A percentile compares a stretch with the other conserved stretches of the same genome.
Conservation (phyloP, 768 basidiomycete genomes). For the Phylloporus rhodoxanthus region DNA sequence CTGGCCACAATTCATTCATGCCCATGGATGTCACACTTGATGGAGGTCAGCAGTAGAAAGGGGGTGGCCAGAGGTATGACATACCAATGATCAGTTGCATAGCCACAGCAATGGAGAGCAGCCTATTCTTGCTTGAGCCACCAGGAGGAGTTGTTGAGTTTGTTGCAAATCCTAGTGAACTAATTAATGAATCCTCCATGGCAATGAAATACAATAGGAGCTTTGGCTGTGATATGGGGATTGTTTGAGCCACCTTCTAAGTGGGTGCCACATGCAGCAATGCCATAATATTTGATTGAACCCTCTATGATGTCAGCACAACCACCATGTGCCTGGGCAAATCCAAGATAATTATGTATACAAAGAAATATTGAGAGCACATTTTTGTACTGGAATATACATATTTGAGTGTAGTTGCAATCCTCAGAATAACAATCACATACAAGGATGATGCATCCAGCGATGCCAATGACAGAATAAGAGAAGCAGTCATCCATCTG, state of each 20-base stretch:
- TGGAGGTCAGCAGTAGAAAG: too few relatives aligned
- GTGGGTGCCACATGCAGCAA: slow-evolving; percentile 69
- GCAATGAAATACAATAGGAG: slow-evolving; percentile 88
- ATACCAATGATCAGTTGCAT: too few relatives aligned
- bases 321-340: slow-evolving; percentile 87
- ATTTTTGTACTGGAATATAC: slow-evolving; percentile 73
- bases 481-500: slow-evolving; percentile 96
- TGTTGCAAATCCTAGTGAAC: slow-evolving; percentile 96
- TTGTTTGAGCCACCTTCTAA: slow-evolving; percentile 85
- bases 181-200: slow-evolving; percentile 82
- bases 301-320: slow-evolving; percentile 95
- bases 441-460: slow-evolving; percentile 84
- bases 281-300: slow-evolving; percentile 72
- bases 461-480: slow-evolving; percentile 88
- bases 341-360: slow-evolving; percentile 99
- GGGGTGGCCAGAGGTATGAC: too few relatives aligned
- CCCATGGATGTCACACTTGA: too few relatives aligned
- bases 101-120: too few relatives aligned
- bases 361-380: slow-evolving; percentile 92
- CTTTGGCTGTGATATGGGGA: slow-evolving; percentile 74
- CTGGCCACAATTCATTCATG: too few relatives aligned
- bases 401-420: slow-evolving; percentile 69
- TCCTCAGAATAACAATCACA: slow-evolving; percentile 81
- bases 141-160: slow-evolving; percentile 92
- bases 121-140: too few relatives aligned